Evolutionary conservation across 2,329 filamentous ascomycete genomes (phyloP).

Genomic region (Rhinocladiella mackenziei): DNA sequence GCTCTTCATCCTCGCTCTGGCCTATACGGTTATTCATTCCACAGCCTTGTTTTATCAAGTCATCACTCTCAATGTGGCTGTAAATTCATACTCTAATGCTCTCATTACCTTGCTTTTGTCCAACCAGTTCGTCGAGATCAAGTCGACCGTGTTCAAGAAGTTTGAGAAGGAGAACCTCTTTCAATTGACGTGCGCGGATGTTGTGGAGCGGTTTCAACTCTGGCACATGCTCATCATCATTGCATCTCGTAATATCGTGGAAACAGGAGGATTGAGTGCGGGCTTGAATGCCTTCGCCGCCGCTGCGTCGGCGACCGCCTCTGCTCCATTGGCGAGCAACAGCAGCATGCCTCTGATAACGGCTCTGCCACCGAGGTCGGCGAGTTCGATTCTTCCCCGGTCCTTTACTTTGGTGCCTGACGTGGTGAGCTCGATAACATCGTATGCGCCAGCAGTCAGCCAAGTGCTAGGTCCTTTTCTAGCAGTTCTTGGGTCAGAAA

Average conservation of each 20-base stretch:
- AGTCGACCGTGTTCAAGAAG: conserved; percentile 96
- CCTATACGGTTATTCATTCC: conserved; percentile 84
- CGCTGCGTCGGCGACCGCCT: conserved; percentile 36
- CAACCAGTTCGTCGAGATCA: conserved; percentile 99
- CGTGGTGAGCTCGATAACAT: conserved; percentile 42
- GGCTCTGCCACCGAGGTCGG: conserved; percentile 47
- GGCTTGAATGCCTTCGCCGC: conserved; percentile 37
- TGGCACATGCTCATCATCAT: conserved; percentile 98
- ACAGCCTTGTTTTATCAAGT: conserved; percentile 93
- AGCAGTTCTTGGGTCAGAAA: conserved; percentile 90
- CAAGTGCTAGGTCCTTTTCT: conserved; percentile 91
- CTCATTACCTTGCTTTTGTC: conserved; percentile 87
- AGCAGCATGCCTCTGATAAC: conserved; percentile 53
- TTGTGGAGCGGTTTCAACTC: conserved; percentile 92
- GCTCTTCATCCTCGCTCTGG: conserved; percentile 82
- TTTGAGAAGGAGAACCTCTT: conserved; percentile 98
- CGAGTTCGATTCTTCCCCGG: conserved; percentile 73
- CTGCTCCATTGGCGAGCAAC: conserved; percentile 44
- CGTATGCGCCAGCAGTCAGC: conserved; percentile 50
- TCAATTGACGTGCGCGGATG: conserved; percentile 91
- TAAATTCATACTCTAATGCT: conserved; percentile 97
- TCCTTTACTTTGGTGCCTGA: conserved; percentile 85
- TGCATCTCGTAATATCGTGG: conserved; percentile 90
- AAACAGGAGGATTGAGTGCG: conserved; percentile 76
- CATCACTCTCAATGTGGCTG: conserved; percentile 93